Evolutionary conservation across 2,329 filamentous ascomycete species (phyloP), one percentile per base, ranked within the genome.

Genomic region (Fusarium sp.): DNA sequence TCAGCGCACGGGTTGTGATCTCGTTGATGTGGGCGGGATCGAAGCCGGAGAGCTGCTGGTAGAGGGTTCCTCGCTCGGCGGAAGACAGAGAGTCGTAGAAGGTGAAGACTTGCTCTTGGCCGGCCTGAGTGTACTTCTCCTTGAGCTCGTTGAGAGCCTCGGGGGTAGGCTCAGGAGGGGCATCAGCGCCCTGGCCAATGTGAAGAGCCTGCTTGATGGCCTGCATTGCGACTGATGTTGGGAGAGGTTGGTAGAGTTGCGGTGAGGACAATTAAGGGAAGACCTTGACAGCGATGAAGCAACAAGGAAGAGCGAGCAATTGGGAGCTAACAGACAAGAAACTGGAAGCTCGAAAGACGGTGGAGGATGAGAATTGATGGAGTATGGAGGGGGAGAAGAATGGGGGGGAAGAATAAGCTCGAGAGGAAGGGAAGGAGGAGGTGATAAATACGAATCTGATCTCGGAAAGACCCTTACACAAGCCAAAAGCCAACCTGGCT

Each of bases 1-100:
- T 90, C 73, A 98, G 88, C 69, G 95, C 94, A 81, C 90, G 92
- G 75, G 96, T 86, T 79, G 94, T 92, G 83, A 98, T 92, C 77
- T 92, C 89, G 86, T 96, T 98, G 89, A 98, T 96, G 85, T 93
- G 90, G 67, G 89, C 87, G 65, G 96, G 95, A 81, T 98, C 91
- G 85, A 98, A 94, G 79, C 87, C 87, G 73, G 89, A 89, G 69
- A 98, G 89, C 84, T 98, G 96, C 79, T 92, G 85, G 87, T 91
- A 98, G 66, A 99, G 90, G 10, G 87, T 83, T 51, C 91, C 91
- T 85, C 97, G 94, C 74, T 98, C 94, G 61, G 87, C 83, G 20
- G 88, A 84, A 71, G 87, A 87, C 72, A 99, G 92, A 71, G 92
- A 89, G 80, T 98, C 94, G 86, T 93, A 98, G 84, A 86, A 98